These are phyloP conservation scores for Leishmania arabica DNA, from an alignment of 208 protist genomes.

Conservation along the genomic window DNA sequence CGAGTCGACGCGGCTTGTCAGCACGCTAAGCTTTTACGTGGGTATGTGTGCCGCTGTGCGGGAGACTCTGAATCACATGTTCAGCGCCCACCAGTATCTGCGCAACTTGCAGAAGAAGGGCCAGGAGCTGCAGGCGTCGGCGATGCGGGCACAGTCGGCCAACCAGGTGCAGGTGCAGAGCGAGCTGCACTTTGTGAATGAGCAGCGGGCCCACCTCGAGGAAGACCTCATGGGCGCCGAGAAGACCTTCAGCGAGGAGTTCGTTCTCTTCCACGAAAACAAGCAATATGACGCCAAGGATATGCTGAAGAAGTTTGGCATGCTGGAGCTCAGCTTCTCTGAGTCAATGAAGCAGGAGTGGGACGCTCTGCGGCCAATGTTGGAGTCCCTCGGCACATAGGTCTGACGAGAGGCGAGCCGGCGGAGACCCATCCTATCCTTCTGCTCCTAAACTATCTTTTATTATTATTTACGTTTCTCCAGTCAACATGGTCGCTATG, in stretches of 20 bases:
- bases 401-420: not conserved
- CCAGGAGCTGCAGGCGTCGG: conserved; percentile 27
- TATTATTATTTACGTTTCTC: not conserved
- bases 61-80: conserved; percentile 63
- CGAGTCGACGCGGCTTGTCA: conserved; percentile 73
- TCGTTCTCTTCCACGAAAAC: conserved; percentile 74
- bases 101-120: conserved; percentile 33
- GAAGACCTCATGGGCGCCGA: conserved; percentile 37
- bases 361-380: conserved; percentile 53
- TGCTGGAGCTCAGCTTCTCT: conserved; percentile 83
- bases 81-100: conserved; percentile 35
- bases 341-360: conserved; percentile 68
- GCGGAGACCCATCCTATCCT: not conserved
- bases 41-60: conserved; percentile 79
- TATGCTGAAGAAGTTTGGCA: conserved; percentile 73
- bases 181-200: conserved; percentile 37
- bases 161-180: conserved; percentile 34
- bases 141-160: conserved; percentile 30
- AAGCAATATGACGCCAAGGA: conserved; percentile 85
- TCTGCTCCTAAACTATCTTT: not conserved
- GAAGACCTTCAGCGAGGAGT: conserved; percentile 65
- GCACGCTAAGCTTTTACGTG: conserved; percentile 83
- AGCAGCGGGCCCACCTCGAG: conserved; percentile 35
- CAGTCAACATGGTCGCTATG: not conserved
- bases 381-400: conserved; percentile 34